Percentiles rank a stretch among this genome's conserved stretches.
These are phyloP conservation scores for Puccinia triticina DNA, from an alignment of 1,284 basidiomycete genomes.

Conservation along the genomic window DNA sequence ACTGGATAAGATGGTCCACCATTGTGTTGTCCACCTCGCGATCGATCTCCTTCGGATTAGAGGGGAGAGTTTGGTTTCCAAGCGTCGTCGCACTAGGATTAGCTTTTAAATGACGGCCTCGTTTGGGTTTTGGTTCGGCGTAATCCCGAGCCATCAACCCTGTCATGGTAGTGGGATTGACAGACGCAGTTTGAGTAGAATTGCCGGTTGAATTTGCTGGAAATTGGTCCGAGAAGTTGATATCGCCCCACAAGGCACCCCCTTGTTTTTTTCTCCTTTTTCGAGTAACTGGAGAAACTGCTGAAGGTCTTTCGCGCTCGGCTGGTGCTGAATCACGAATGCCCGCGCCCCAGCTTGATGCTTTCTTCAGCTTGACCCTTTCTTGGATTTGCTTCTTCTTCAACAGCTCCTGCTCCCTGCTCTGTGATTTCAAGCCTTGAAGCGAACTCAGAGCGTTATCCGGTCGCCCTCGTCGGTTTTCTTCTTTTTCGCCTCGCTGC, in stretches of 20 bases:
- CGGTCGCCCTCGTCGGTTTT: background rate
- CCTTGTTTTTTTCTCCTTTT: background rate
- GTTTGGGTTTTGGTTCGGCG: background rate
- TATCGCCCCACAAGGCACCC: background rate
- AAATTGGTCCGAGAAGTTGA: background rate
- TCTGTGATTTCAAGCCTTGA: background rate
- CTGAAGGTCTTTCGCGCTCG: background rate
- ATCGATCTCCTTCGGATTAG: too few species aligned
- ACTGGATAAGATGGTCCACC: background rate
- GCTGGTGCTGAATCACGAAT: background rate
- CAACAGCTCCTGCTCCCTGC: background rate
- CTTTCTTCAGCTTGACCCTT: background rate
- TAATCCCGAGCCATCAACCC: background rate
- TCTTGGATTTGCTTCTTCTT: background rate
- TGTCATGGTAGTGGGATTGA: background rate
- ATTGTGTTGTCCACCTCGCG: too few species aligned
- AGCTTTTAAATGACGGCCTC: background rate
- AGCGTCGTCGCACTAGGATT: background rate
- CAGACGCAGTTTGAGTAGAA: background rate
- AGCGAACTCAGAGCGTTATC: background rate
- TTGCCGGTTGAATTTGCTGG: background rate
- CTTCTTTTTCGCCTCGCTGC: constrained; percentile 35
- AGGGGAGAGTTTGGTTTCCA: too few species aligned
- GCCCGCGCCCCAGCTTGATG: background rate
- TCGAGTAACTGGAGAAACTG: background rate